phyloP scores from a whole-genome alignment of 129 eudicot genomes.

The Escallonia rubra region DNA sequence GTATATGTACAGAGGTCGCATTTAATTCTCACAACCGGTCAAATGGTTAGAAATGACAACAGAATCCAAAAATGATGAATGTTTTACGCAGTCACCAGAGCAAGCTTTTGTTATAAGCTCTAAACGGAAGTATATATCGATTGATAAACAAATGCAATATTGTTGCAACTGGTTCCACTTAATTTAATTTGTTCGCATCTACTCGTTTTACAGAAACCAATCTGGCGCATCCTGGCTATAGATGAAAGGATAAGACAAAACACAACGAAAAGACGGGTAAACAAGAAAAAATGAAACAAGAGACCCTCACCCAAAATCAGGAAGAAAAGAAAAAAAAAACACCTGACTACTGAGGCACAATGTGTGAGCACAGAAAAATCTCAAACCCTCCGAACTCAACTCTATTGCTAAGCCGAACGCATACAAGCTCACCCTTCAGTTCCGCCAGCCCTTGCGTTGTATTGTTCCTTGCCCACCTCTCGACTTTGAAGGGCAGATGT shows the following conservation, averaged over 20 bases:
- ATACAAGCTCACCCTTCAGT: conserved; percentile 10
- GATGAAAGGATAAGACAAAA: not conserved
- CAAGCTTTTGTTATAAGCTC: too few species aligned
- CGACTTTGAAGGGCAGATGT: not conserved
- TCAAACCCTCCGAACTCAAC: conserved; percentile 16
- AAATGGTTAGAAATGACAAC: too few species aligned
- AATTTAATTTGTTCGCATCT: not conserved
- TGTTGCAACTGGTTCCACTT: conserved; percentile 14
- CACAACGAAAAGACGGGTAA: not conserved
- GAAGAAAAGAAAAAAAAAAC: not conserved
- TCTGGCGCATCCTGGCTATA: conserved; percentile 10
- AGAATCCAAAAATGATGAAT: too few species aligned
- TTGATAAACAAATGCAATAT: conserved; percentile 8
- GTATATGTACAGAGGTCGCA: too few species aligned
- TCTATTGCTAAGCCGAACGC: conserved; percentile 16
- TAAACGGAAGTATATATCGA: not conserved
- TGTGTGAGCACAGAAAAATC: conserved; percentile 6
- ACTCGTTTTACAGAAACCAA: conserved; percentile 24
- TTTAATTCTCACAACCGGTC: too few species aligned
- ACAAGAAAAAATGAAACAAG: not conserved
- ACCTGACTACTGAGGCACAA: conserved; percentile 16
- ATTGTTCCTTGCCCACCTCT: conserved; percentile 8
- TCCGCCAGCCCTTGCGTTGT: conserved; percentile 30
- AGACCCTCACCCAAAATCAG: conserved; percentile 8
- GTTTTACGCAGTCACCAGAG: too few species aligned